Base-by-base conservation (phyloP, 2,329 filamentous ascomycete species). In the Xylariaceae sp. region DNA sequence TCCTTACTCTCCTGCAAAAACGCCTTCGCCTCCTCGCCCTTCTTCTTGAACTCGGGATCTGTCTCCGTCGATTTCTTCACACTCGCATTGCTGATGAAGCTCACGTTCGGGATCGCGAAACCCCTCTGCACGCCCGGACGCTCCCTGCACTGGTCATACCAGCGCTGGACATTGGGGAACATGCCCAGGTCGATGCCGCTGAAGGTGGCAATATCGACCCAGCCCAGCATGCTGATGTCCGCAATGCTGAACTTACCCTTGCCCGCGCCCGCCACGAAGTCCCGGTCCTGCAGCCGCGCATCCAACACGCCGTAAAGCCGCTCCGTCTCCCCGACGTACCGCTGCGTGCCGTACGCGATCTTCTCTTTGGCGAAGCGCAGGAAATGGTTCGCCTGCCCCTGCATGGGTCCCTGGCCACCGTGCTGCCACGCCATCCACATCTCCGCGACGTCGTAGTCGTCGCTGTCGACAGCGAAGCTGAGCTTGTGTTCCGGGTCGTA, bases 321-420 rank as follows among this genome's bases (percentile, higher is more conserved):
- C 50, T 85, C 74, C 2, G 81, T 79, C 69, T 91, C 87, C 55
- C 85, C 87, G 39, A 83, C 71, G 63, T 90, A 91, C 31, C 87
- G 78, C 56, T 85, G 81, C 13, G 85, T 75, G 37, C 74, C 81
- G 61, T 89, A 90, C 37, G 80, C 72, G 54, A 87, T 83, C 56
- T 74, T 76, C 55, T 76, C 55, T 32, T 81, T 78, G 3, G 83
- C 78, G 53, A 83, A 81, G 31, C 78, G 74, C 39, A 70, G 62
- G 68, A 90, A 90, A 65, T 90, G 84, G 62, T 85, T 83, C 44
- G 83, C 81, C 60, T 89, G 85, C 18, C 81, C 85, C 62, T 89
- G 84, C 71, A 76, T 77, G 3, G 85, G 85, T 1, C 84, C 84
- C 2, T 88, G 56, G 2, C 85, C 85, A n/a, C 81, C 83, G 54